These are phyloP conservation scores for Daldinia sp. DNA, from an alignment of 2,329 filamentous ascomycete genomes.

Conservation along the genomic window DNA sequence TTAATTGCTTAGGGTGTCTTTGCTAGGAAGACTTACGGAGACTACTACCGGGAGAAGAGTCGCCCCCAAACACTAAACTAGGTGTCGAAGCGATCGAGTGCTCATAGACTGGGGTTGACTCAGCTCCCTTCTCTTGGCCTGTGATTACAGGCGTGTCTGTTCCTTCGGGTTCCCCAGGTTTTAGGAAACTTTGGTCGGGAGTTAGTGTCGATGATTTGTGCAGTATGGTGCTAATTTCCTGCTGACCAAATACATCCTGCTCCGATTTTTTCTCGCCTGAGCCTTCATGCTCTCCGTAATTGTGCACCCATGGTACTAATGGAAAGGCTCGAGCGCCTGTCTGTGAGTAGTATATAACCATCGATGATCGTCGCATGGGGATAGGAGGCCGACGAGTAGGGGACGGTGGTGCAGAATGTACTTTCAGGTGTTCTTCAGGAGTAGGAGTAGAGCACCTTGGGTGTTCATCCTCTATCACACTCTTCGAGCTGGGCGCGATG, in stretches of 20 bases:
- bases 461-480: constrained; percentile 14
- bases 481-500: constrained; percentile 23
- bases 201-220: constrained; percentile 2
- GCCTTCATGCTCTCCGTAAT: constrained; percentile 23
- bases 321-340: constrained; percentile 48
- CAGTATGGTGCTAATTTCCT: neutral
- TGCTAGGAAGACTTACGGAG: constrained; percentile 29
- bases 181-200: constrained; percentile 10
- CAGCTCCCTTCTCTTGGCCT: constrained; percentile 24
- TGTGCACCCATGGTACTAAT: constrained; percentile 35
- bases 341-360: constrained; percentile 37
- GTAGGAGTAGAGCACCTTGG: constrained; percentile 11
- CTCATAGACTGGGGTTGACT: constrained; percentile 32
- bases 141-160: constrained; percentile 21
- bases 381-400: constrained; percentile 29
- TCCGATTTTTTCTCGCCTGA: constrained; percentile 3
- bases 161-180: constrained; percentile 17
- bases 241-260: constrained; percentile 12
- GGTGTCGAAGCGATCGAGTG: constrained; percentile 48
- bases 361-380: constrained; percentile 35
- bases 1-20: neutral
- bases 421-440: constrained; percentile 9
- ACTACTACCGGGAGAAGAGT: constrained; percentile 48
- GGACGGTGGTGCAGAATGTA: constrained; percentile 29
- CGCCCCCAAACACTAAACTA: constrained; percentile 46